These are phyloP conservation scores for Elsinoe arachidis DNA, from an alignment of 2,329 filamentous ascomycete species.

Conservation along the genomic window DNA sequence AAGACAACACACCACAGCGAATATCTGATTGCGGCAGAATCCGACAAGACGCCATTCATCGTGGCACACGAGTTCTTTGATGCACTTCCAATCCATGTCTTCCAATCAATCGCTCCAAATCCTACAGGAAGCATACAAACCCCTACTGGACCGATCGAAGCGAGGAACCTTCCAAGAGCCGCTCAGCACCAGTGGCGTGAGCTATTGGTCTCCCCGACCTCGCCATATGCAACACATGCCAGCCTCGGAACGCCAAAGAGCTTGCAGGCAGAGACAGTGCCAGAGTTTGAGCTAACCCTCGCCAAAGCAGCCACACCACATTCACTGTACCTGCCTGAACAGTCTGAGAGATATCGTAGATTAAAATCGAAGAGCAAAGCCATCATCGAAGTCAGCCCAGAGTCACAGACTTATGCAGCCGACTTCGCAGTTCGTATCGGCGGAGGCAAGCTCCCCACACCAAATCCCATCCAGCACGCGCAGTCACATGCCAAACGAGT, in stretches of 20 bases:
- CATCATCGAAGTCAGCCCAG: constrained; percentile 82
- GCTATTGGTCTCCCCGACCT: constrained; percentile 60
- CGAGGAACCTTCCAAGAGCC: constrained; percentile 26
- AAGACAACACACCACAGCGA: constrained; percentile 9
- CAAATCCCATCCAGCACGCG: constrained; percentile 21
- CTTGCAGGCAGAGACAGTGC: constrained; percentile 33
- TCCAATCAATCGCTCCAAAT: constrained; percentile 57
- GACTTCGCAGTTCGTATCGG: constrained; percentile 83
- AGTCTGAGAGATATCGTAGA: constrained; percentile 67
- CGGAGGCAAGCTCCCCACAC: constrained; percentile 36
- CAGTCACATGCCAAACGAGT: constrained; percentile 13
- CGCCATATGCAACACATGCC: constrained; percentile 45
- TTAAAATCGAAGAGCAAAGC: constrained; percentile 60
- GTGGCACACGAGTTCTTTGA: constrained; percentile 98
- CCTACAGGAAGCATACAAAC: constrained; percentile 35
- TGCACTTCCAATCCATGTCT: constrained; percentile 89
- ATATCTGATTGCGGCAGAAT: constrained; percentile 23
- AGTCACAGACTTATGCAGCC: constrained; percentile 67
- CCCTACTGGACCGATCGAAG: constrained; percentile 41
- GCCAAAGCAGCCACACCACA: constrained; percentile 70
- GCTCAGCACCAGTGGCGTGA: constrained; percentile 65
- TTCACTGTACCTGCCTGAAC: constrained; percentile 74
- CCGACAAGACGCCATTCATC: constrained; percentile 76
- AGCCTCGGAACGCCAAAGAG: constrained; percentile 44
- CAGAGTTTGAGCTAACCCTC: constrained; percentile 82